Percentiles rank a stretch among this genome's conserved stretches.
Conservation (phyloP, 352 stramenopile genomes). For the Pythium pyrilobum region DNA sequence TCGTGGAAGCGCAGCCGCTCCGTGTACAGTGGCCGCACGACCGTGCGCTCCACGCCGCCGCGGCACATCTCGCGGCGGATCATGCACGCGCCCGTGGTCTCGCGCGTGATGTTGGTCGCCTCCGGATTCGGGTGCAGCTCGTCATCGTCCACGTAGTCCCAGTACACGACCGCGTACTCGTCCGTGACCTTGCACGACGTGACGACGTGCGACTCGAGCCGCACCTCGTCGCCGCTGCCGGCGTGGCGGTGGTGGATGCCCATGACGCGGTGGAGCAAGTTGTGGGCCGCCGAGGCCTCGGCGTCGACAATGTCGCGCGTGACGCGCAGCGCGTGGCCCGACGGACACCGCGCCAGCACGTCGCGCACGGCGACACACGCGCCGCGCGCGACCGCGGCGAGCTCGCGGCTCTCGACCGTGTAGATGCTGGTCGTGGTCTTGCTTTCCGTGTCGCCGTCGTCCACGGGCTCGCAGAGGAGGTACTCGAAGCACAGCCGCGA, state of each 20-base stretch:
- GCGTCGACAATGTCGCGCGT: slow-evolving; percentile 7
- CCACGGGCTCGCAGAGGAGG: not conserved
- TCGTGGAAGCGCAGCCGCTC: not conserved
- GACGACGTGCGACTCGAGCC: slow-evolving; percentile 17
- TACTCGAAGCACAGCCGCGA: not conserved
- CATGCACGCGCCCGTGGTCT: not conserved
- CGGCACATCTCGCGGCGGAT: not conserved
- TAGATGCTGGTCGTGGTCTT: slow-evolving; percentile 24
- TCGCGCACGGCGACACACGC: slow-evolving; percentile 20
- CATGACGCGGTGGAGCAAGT: not conserved
- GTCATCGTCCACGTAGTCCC: slow-evolving; percentile 27
- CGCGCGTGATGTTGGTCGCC: slow-evolving; percentile 15
- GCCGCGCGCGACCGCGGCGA: slow-evolving; percentile 8
- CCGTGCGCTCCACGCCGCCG: not conserved
- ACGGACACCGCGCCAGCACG: slow-evolving; percentile 19
- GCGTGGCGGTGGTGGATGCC: not conserved
- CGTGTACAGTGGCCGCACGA: not conserved
- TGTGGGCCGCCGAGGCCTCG: not conserved
- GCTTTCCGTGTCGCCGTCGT: slow-evolving; percentile 8
- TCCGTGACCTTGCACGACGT: slow-evolving; percentile 18
- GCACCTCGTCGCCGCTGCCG: not conserved
- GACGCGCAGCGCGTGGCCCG: slow-evolving; percentile 17
- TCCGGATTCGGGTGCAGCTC: slow-evolving; percentile 17
- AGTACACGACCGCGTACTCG: slow-evolving; percentile 20
- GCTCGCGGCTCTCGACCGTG: slow-evolving; percentile 24